Evolutionary conservation across 1,139 yeast genomes (phyloP).

Genomic region (Petasospora fabianii): DNA sequence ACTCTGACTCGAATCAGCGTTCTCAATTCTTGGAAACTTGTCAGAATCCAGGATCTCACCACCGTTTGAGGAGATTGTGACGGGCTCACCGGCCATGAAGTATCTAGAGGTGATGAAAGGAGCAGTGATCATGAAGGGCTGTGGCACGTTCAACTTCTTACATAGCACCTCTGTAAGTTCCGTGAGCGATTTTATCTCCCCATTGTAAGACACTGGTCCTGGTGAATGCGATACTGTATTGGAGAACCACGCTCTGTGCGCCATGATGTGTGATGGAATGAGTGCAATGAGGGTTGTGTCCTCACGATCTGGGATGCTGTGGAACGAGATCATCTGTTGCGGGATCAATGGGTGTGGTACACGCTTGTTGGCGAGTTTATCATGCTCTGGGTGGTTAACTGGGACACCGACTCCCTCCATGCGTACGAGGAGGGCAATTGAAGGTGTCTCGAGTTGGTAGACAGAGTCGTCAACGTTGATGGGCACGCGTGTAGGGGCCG

Average conservation of each 20-base stretch:
- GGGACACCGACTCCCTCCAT: conserved; percentile 22
- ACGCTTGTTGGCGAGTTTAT: background rate
- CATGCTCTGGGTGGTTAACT: conserved; percentile 14
- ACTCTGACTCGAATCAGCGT: background rate
- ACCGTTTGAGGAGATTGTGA: background rate
- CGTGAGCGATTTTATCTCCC: conserved; percentile 1
- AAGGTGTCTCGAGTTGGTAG: conserved; percentile 13
- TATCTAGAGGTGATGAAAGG: background rate
- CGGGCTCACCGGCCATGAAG: background rate
- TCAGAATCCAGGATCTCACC: background rate
- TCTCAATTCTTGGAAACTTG: background rate
- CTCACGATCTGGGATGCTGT: conserved; percentile 5
- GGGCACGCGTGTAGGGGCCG: conserved; percentile 6
- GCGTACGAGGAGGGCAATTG: conserved; percentile 15
- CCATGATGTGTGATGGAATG: conserved; percentile 20
- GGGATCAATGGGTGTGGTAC: conserved; percentile 11
- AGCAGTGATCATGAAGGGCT: background rate
- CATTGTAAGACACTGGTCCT: conserved; percentile 13
- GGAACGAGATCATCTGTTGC: conserved; percentile 2
- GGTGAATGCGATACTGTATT: conserved; percentile 2
- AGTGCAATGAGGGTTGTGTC: conserved; percentile 14
- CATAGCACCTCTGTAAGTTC: background rate
- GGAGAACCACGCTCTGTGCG: conserved; percentile 13
- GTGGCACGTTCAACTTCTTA: background rate
- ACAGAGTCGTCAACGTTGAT: conserved; percentile 9